Evolutionary conservation across 2,329 filamentous ascomycete genomes (phyloP), one percentile per base, ranked within the genome.

Genomic region (Xylaria sp.): DNA sequence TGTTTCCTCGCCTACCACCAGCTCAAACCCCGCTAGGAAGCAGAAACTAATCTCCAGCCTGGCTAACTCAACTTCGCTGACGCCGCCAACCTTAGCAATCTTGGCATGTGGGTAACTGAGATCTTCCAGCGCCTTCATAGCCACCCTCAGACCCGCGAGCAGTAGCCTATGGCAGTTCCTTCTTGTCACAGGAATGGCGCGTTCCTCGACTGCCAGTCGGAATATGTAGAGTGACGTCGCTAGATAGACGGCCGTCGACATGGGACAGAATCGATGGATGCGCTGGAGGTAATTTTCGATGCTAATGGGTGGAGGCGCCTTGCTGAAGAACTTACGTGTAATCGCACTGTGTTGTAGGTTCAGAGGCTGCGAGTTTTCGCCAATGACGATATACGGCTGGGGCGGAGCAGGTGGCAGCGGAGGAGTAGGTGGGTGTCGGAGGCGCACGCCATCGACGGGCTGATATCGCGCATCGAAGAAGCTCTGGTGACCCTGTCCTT

Each of bases 41-140:
- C 92, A 94, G 76, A 95, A 95, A 74, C 91, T 94, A 68, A 98
- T 92, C 82, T 98, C 96, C 47, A 98, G 81, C 66, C 92, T 86
- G 45, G 92, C 91, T 58, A 99, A 85, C 79, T 98, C 94, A 20
- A 84, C 82, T 76, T 92, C 91, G 74, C 88, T 92, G 17, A 98
- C 93, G 20, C 95, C 95, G 47, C 96, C 95, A 1, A 98, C 94
- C 71, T 90, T 91, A 20, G 95, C 90, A 71, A 97, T 89, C 62
- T 93, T 91, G 66, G 86, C 86, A 80, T 97, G 95, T 9, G 92
- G 88, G 80, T 96, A 97, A 72, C 90, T 92, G 61, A 95, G 85
- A 78, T 98, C 95, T 79, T 99, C 95, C n/a, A 97, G 82, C 0
- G 93, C 92, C 81, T 98, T 99, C 87, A 94, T 96, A 15, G 95